phyloP scores from a whole-genome alignment of 2,329 filamentous ascomycete genomes.

The Colletotrichum orchidophilum region DNA sequence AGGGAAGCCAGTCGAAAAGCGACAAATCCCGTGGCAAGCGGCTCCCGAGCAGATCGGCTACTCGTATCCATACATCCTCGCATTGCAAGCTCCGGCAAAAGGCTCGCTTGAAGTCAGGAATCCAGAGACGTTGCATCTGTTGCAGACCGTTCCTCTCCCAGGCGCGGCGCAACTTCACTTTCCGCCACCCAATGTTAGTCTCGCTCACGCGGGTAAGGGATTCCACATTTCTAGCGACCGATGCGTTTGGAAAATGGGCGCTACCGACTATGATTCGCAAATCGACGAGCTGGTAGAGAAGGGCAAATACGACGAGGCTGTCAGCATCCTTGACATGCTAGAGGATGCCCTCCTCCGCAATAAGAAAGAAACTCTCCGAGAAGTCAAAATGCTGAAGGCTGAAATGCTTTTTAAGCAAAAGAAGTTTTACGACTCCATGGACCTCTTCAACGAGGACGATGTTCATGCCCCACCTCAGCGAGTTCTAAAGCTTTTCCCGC shows the following conservation, averaged over 20 bases:
- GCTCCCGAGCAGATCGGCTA: slow-evolving; percentile 94
- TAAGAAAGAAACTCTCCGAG: slow-evolving; percentile 81
- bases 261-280: slow-evolving; percentile 90
- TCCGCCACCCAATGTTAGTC: slow-evolving; percentile 88
- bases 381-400: slow-evolving; percentile 92
- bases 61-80: slow-evolving; percentile 94
- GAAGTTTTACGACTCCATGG: slow-evolving; percentile 86
- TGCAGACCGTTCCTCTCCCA: slow-evolving; percentile 86
- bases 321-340: slow-evolving; percentile 87
- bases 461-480: slow-evolving; percentile 90
- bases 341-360: slow-evolving; percentile 90
- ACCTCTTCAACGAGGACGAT: slow-evolving; percentile 85
- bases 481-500: slow-evolving; percentile 87
- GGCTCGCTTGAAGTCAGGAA: slow-evolving; percentile 91
- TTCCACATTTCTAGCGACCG: slow-evolving; percentile 94
- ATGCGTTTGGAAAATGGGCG: slow-evolving; percentile 95
- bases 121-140: slow-evolving; percentile 86
- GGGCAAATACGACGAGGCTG: slow-evolving; percentile 85
- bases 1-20: slow-evolving; percentile 82
- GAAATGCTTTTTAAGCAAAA: slow-evolving; percentile 83
- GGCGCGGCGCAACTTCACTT: slow-evolving; percentile 89
- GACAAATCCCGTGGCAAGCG: slow-evolving; percentile 90
- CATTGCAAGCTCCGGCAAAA: slow-evolving; percentile 83
- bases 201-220: slow-evolving; percentile 96
- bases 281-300: slow-evolving; percentile 81